Percentiles rank a stretch among this genome's conserved stretches.
Evolutionary conservation across 164 flowering plant genomes (phyloP).

Genomic region (grape (Vitis vinifera)): DNA sequence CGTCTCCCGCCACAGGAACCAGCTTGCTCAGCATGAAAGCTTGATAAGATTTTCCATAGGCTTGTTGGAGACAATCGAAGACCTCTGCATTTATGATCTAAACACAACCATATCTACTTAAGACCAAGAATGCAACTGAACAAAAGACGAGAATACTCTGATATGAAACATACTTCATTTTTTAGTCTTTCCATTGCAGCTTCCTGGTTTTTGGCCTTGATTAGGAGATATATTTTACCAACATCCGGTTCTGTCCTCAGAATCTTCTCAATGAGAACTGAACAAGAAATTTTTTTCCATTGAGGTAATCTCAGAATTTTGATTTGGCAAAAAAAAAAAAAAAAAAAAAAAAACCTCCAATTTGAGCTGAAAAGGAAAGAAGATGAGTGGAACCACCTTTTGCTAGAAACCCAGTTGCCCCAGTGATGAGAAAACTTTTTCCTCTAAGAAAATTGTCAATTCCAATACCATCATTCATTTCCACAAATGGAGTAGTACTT

Average conservation of each 20-base stretch:
- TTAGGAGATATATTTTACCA: slow-evolving; percentile 72
- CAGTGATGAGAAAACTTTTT: slow-evolving; percentile 74
- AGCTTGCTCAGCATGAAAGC: slow-evolving; percentile 83
- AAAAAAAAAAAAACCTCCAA: not conserved
- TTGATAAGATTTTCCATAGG: slow-evolving; percentile 70
- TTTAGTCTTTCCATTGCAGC: slow-evolving; percentile 72
- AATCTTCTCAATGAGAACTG: slow-evolving; percentile 95
- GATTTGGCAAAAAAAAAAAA: not conserved
- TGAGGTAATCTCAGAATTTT: not conserved
- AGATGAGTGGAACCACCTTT: slow-evolving; percentile 50
- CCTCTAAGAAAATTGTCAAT: slow-evolving; percentile 76
- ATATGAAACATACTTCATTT: slow-evolving; percentile 58
- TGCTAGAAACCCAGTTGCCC: slow-evolving; percentile 91
- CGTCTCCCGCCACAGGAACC: slow-evolving; percentile 78
- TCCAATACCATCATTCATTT: slow-evolving; percentile 64
- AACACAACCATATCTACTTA: not conserved
- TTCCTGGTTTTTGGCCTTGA: slow-evolving; percentile 73
- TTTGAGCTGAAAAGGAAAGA: not conserved
- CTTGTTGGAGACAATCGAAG: slow-evolving; percentile 62
- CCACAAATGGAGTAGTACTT: slow-evolving; percentile 26
- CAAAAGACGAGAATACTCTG: not conserved
- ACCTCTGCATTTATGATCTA: slow-evolving; percentile 76
- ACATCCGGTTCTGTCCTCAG: slow-evolving; percentile 82
- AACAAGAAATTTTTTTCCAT: slow-evolving; percentile 2
- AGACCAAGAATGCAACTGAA: not conserved